Percentiles rank a stretch among this genome's conserved stretches.
These are phyloP conservation scores for Saussurea involucrata DNA, from an alignment of 129 eudicot species.

Conservation along the genomic window DNA sequence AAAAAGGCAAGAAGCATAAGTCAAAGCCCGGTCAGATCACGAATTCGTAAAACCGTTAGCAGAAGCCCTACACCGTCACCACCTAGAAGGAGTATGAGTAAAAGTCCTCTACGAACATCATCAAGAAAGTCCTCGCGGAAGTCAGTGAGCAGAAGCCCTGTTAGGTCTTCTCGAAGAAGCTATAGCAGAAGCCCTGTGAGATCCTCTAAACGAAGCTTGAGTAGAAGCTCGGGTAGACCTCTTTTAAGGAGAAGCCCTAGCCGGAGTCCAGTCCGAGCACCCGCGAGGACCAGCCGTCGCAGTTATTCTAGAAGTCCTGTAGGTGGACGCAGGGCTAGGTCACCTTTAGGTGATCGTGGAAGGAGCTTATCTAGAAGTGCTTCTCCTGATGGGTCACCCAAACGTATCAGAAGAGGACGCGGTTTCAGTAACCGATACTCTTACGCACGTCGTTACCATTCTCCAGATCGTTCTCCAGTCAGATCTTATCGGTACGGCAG, in stretches of 20 bases:
- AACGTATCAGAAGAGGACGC: slow-evolving; percentile 85
- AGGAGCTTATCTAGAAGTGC: slow-evolving; percentile 78
- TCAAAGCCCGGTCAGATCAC: slow-evolving; percentile 44
- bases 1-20: slow-evolving; percentile 41
- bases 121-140: slow-evolving; percentile 45
- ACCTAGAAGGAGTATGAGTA: slow-evolving; percentile 41
- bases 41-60: slow-evolving; percentile 34
- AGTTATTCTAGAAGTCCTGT: slow-evolving; percentile 83
- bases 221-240: slow-evolving; percentile 81
- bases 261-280: slow-evolving; percentile 67
- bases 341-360: slow-evolving; percentile 56
- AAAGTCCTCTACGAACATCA: slow-evolving; percentile 46
- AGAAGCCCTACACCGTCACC: slow-evolving; percentile 63
- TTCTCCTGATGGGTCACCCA: slow-evolving; percentile 82
- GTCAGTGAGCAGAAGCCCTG: slow-evolving; percentile 74
- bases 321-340: slow-evolving; percentile 66
- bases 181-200: slow-evolving; percentile 76
- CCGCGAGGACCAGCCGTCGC: slow-evolving; percentile 55
- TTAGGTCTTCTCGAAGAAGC: slow-evolving; percentile 59
- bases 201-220: slow-evolving; percentile 62
- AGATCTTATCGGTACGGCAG: slow-evolving; percentile 82
- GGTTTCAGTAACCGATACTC: slow-evolving; percentile 92
- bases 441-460: slow-evolving; percentile 77
- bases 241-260: slow-evolving; percentile 63
- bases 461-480: slow-evolving; percentile 86